A percentile compares a stretch with the other conserved stretches of the same genome.
Conservation (phyloP, 345 rosid genomes). For the Linum trigynum region DNA sequence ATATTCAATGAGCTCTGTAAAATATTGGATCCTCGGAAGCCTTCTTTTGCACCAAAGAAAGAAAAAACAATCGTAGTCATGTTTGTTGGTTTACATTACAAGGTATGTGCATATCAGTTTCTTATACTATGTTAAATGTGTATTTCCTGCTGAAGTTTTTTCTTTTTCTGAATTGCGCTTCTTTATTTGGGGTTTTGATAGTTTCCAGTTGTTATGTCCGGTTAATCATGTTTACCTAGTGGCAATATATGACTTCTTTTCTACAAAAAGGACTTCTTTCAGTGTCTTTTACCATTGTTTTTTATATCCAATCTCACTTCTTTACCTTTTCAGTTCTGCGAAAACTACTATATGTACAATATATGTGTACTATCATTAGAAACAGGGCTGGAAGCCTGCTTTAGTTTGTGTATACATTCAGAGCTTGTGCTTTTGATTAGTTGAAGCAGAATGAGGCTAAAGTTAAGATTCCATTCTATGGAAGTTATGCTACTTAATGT, state of each 20-base stretch:
- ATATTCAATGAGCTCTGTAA: conserved; percentile 81
- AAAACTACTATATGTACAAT: conserved; percentile 78
- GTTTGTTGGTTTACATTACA: conserved; percentile 72
- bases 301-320: not conserved
- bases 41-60: conserved; percentile 70
- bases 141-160: too few species aligned
- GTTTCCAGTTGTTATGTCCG: not conserved
- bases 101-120: conserved; percentile 30
- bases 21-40: conserved; percentile 86
- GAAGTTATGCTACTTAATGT: conserved; percentile 36
- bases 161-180: too few species aligned
- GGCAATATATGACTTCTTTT: not conserved
- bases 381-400: conserved; percentile 80
- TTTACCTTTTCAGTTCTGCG: conserved; percentile 41
- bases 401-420: conserved; percentile 80
- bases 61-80: conserved; percentile 67
- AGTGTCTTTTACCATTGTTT: not conserved
- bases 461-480: conserved; percentile 79
- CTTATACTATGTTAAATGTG: not conserved
- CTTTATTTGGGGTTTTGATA: too few species aligned
- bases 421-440: conserved; percentile 90
- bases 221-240: not conserved
- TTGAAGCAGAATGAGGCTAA: conserved; percentile 81
- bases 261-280: not conserved
- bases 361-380: conserved; percentile 78